Evolutionary conservation across 1,284 basidiomycete genomes (phyloP), one percentile per base, ranked within the genome.

Genomic region (Ustilago esculenta): DNA sequence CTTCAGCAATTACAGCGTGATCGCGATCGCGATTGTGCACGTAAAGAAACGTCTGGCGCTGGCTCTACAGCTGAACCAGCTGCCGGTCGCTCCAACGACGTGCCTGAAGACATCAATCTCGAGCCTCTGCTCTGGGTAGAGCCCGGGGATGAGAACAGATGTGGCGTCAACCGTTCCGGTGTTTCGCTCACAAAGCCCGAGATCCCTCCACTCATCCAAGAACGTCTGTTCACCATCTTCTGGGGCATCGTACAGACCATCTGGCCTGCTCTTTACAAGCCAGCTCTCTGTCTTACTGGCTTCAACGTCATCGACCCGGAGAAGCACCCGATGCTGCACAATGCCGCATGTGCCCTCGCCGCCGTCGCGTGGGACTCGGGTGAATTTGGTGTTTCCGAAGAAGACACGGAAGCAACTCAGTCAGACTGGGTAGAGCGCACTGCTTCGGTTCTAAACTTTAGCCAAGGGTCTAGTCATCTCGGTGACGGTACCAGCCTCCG

Each of bases 231-330:
- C 32, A 56, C 55, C 45, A 59, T 72, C 45, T 68, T 65, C 27
- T 72, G 74, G 65, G 58, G 58, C 20, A 70, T 66, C 24, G 55
- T 72, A 8, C 43, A 58, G 18, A 55, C 55, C 12, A 58, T 73
- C 29, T 76, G 74, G 74, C 74, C 74, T 8, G 41, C 74, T 4
- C 53, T 76, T 8, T 65, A 72, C 43, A 64, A 64, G 34, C 58
- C 59, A 14, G 47, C 51, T 0, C 48, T 72, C 24, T 57, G 51
- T 23, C 51, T 66, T 5, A 52, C 55, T 5, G 51, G 59, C 29
- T 46, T 55, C 54, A 47, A 61, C 43, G 42, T 60, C 15, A 70
- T 72, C 37, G 63, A 67, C n/a, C 51, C 63, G 4, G 54, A 75
- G 23, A 55, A 64, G 37, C 65, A 72, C 10, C 74, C 74, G 2